These are phyloP conservation scores for Erigeron canadensis DNA, from an alignment of 129 eudicot species.

Conservation along the genomic window DNA sequence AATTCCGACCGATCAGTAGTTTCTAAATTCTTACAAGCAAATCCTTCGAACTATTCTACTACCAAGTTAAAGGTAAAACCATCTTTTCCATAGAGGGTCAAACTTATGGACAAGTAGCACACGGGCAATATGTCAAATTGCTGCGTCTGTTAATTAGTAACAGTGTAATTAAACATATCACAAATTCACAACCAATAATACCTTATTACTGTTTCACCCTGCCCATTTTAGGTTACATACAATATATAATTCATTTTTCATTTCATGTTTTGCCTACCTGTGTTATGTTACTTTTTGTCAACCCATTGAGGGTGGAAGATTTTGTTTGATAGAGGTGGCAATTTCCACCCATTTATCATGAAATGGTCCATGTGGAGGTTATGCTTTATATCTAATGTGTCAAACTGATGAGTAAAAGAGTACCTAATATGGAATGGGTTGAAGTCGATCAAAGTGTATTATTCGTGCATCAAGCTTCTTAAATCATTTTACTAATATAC, in stretches of 20 bases:
- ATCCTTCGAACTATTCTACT: constrained; percentile 77
- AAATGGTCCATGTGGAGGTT: neutral
- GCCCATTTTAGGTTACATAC: neutral
- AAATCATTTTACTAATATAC: no score
- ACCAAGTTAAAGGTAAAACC: constrained; percentile 66
- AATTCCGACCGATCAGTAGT: constrained; percentile 66
- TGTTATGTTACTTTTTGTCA: neutral
- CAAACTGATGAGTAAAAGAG: no score
- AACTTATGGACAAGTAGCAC: neutral
- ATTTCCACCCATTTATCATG: neutral
- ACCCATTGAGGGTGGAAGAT: neutral
- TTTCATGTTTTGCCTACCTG: neutral
- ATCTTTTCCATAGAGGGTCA: constrained; percentile 2
- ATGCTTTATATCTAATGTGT: no score
- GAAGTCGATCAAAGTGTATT: no score
- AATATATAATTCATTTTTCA: neutral
- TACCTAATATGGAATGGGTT: no score
- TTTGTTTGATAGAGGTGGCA: no score
- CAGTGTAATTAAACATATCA: neutral
- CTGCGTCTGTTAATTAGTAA: neutral
- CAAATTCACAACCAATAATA: neutral
- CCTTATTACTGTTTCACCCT: neutral
- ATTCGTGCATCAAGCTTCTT: no score
- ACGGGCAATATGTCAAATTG: neutral
- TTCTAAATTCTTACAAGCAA: constrained; percentile 74